phyloP scores from a whole-genome alignment of 805 yeast species.

The Wickerhamiella parazyma region DNA sequence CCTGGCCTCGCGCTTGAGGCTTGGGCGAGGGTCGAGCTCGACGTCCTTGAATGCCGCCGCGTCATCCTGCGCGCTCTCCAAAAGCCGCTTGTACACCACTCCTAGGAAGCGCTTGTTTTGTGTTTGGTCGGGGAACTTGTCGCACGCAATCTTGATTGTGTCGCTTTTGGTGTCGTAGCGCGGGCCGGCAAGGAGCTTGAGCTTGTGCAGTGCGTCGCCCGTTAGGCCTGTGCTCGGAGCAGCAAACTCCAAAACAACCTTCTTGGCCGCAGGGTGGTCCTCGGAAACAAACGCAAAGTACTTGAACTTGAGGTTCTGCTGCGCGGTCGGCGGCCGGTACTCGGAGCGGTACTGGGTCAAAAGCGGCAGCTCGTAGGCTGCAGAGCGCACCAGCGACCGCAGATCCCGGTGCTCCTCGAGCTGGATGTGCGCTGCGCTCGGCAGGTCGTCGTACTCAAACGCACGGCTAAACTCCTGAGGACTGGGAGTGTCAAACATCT shows the following conservation, averaged over 20 bases:
- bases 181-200: conserved; percentile 63
- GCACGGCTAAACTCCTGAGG: conserved; percentile 18
- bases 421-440: conserved; percentile 57
- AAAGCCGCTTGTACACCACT: conserved; percentile 45
- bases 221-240: conserved; percentile 33
- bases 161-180: conserved; percentile 56
- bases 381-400: conserved; percentile 63
- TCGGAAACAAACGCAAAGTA: conserved; percentile 68
- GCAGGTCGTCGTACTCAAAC: conserved; percentile 49
- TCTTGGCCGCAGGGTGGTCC: conserved; percentile 50
- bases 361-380: conserved; percentile 86
- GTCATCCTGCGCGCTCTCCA: conserved; percentile 50
- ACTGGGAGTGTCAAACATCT: conserved; percentile 19
- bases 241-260: conserved; percentile 47
- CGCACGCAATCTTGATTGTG: conserved; percentile 49
- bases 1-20: conserved; percentile 33
- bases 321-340: conserved; percentile 36
- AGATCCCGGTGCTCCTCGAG: conserved; percentile 59
- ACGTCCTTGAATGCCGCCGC: conserved; percentile 56
- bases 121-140: conserved; percentile 57
- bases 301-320: conserved; percentile 37
- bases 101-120: conserved; percentile 72
- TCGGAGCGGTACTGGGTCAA: conserved; percentile 61
- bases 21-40: conserved; percentile 70
- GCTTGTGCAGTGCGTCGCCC: conserved; percentile 49